These are phyloP conservation scores for Fusarium sp. DNA, from an alignment of 2,329 filamentous ascomycete genomes.

Conservation along the genomic window DNA sequence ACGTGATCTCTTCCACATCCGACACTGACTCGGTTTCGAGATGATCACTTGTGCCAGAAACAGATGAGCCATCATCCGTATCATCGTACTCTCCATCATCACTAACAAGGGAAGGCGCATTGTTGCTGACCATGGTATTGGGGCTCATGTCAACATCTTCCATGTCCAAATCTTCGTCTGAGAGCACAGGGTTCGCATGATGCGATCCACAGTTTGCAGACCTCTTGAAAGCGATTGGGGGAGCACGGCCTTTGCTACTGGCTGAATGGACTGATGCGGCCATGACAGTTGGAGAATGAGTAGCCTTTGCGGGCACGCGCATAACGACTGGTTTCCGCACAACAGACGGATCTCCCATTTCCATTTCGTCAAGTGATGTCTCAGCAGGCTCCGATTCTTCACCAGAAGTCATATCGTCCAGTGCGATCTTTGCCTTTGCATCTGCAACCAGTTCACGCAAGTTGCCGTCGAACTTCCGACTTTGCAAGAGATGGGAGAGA, in stretches of 20 bases:
- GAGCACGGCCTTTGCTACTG: slow-evolving; percentile 66
- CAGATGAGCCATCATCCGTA: slow-evolving; percentile 71
- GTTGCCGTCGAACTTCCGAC: slow-evolving; percentile 69
- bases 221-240: slow-evolving; percentile 54
- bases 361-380: slow-evolving; percentile 17
- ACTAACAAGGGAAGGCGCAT: slow-evolving; percentile 81
- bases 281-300: slow-evolving; percentile 60
- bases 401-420: slow-evolving; percentile 62
- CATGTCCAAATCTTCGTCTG: slow-evolving; percentile 63
- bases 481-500: slow-evolving; percentile 72
- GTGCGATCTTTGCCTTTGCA: slow-evolving; percentile 64
- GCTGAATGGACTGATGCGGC: slow-evolving; percentile 58
- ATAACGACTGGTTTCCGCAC: slow-evolving; percentile 57
- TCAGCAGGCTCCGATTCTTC: slow-evolving; percentile 62
- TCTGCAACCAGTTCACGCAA: slow-evolving; percentile 68
- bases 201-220: slow-evolving; percentile 43
- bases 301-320: slow-evolving; percentile 68
- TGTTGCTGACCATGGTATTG: slow-evolving; percentile 76
- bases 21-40: slow-evolving; percentile 69
- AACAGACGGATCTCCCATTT: slow-evolving; percentile 24
- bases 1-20: slow-evolving; percentile 70
- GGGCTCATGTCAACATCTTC: slow-evolving; percentile 73
- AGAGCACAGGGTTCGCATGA: slow-evolving; percentile 40
- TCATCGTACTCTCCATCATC: slow-evolving; percentile 84
- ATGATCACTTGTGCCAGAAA: slow-evolving; percentile 67